Base-by-base conservation (phyloP, 345 rosid genomes). In the Bretschneidera sinensis region DNA sequence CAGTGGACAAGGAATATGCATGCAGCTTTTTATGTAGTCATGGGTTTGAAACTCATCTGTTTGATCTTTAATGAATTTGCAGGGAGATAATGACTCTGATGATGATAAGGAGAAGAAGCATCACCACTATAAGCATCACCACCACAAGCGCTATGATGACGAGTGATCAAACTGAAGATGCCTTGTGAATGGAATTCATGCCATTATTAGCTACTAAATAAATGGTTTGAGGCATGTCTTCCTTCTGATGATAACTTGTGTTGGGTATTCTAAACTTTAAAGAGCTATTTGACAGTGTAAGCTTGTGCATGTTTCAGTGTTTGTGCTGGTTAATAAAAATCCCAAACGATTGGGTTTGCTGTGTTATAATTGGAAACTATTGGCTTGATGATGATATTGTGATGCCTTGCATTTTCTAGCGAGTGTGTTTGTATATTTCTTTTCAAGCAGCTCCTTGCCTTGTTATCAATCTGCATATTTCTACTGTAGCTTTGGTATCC, bases 31-130 rank as follows among this genome's bases (percentile, higher is more conserved):
- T 48, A 48, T 43, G 23, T 31, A 23, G 22, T 48, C 5, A 21
- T 4, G 20, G 34, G 43, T 39, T 50, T 19, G 2, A 24, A 22
- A 21, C 48, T 58, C 14, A 25, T 28, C 17, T 16, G 19, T 17
- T 50, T 22, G 20, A 59, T 39, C 34, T 11, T 21, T 10, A 17
- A 28, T 48, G n/a, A 55, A 72, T 57, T 66, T 59, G 65, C 80
- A 89, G 96, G 97, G 85, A 66, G 85, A 49, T 31, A 77, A 85
- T 60, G 69, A 74, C 55, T 76, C 81, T 35, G 78, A 68, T 20
- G 87, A 79, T 5, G 88, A 87, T 21, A 83, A 74, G 16, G 78
- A 83, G 70, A 61, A 78, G 74, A 76, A 82, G 74, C 67, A 66
- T 22, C 72, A 62, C 31, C 82, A 72, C 71, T 13, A 61, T 68